Percentiles rank a stretch among this genome's conserved stretches.
phyloP scores from a whole-genome alignment of 2,329 filamentous ascomycete genomes.

The Sclerotinia nivalis region DNA sequence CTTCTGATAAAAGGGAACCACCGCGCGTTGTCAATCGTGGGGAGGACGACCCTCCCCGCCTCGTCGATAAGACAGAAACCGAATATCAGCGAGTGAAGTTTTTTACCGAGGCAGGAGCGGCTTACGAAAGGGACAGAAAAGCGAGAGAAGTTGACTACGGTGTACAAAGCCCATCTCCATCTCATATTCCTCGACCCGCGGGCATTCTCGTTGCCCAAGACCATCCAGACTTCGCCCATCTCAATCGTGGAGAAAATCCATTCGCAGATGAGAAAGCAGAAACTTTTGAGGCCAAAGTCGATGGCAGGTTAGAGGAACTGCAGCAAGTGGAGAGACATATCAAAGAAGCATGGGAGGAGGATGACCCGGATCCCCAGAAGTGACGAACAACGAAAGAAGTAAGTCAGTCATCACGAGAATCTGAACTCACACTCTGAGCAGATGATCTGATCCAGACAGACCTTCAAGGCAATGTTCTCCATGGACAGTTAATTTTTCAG shows the following conservation, averaged over 20 bases:
- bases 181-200: not conserved
- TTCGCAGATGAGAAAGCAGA: too few relatives aligned
- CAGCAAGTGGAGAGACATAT: rapidly evolving
- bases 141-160: not conserved
- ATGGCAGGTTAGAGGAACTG: too few relatives aligned
- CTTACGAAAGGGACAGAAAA: not conserved
- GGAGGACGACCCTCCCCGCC: too few relatives aligned
- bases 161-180: too few relatives aligned
- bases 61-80: not conserved
- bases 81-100: not conserved
- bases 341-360: not conserved
- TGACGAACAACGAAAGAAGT: not conserved
- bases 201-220: too few relatives aligned
- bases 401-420: not conserved
- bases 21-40: too few relatives aligned
- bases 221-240: too few relatives aligned
- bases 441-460: not conserved
- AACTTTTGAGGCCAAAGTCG: too few relatives aligned
- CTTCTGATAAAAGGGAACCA: too few relatives aligned
- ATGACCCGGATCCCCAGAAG: too few relatives aligned
- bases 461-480: not conserved
- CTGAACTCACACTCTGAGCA: not conserved
- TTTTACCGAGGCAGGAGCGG: too few relatives aligned
- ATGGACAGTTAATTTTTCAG: too few relatives aligned
- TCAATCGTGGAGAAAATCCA: not conserved